These are phyloP conservation scores for Turritis glabra DNA, from an alignment of 345 rosid species.

Conservation along the genomic window DNA sequence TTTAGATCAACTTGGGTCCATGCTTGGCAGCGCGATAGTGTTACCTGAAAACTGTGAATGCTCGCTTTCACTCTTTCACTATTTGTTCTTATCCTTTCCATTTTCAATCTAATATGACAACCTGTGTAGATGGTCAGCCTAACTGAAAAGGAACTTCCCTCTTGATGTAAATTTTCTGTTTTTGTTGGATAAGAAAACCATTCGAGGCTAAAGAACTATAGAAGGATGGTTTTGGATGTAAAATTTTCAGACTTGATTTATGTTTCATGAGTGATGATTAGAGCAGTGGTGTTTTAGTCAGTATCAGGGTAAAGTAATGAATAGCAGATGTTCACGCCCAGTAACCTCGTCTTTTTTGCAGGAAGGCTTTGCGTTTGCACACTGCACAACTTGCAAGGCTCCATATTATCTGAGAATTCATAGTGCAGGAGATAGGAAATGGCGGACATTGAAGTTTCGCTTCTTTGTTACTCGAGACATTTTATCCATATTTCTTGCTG, in stretches of 20 bases:
- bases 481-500: slow-evolving; percentile 80
- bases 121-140: neutral
- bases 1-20: slow-evolving; percentile 17
- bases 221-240: neutral
- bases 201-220: neutral
- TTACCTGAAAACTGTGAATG: slow-evolving; percentile 5
- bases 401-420: slow-evolving; percentile 98
- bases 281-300: neutral
- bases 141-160: neutral
- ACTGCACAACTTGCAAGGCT: slow-evolving; percentile 99
- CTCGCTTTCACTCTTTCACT: neutral
- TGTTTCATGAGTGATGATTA: neutral
- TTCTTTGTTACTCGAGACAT: slow-evolving; percentile 99
- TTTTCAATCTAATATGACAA: neutral
- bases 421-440: slow-evolving; percentile 91
- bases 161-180: neutral
- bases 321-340: neutral
- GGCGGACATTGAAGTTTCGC: slow-evolving; percentile 94
- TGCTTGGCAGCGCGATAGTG: slow-evolving; percentile 3
- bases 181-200: neutral
- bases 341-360: slow-evolving; percentile 38
- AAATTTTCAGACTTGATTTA: neutral
- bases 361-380: slow-evolving; percentile 99
- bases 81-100: neutral
- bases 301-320: neutral